Percentiles rank a stretch among this genome's conserved stretches.
These are phyloP conservation scores for Exophiala spinifera DNA, from an alignment of 2,329 filamentous ascomycete genomes.

Conservation along the genomic window DNA sequence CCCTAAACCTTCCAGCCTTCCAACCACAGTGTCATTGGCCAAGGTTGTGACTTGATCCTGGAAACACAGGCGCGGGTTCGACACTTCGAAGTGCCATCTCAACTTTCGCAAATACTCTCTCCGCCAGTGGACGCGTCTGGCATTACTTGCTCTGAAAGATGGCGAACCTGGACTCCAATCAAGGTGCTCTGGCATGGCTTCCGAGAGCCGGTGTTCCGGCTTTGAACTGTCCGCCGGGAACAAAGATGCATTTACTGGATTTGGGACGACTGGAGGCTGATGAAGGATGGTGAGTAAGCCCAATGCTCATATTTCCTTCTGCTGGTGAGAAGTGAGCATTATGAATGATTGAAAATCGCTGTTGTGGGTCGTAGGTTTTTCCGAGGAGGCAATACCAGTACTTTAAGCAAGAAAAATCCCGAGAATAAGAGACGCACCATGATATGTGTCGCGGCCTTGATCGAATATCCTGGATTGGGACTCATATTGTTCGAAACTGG, in stretches of 20 bases:
- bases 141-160: slow-evolving; percentile 4
- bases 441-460: slow-evolving; percentile 43
- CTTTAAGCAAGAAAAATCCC: slow-evolving; percentile 36
- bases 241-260: slow-evolving; percentile 48
- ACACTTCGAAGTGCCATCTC: slow-evolving; percentile 2
- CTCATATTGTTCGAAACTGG: slow-evolving; percentile 49
- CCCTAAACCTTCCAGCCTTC: slow-evolving; percentile 4
- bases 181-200: background rate
- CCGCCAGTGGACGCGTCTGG: slow-evolving; percentile 2
- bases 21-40: slow-evolving; percentile 3
- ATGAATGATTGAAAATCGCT: too few relatives aligned
- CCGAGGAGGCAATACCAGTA: slow-evolving; percentile 41
- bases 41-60: slow-evolving; percentile 3
- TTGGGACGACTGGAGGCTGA: slow-evolving; percentile 47
- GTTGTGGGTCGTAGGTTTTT: slow-evolving; percentile 32
- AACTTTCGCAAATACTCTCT: slow-evolving; percentile 2
- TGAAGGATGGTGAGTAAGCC: slow-evolving; percentile 41
- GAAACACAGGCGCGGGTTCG: slow-evolving; percentile 1
- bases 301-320: background rate
- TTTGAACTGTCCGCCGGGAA: slow-evolving; percentile 42
- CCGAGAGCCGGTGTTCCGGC: slow-evolving; percentile 12
- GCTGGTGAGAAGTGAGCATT: background rate
- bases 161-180: slow-evolving; percentile 1
- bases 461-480: slow-evolving; percentile 45
- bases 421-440: slow-evolving; percentile 43